Percentiles rank a stretch among this genome's conserved stretches.
Evolutionary conservation across 2,329 filamentous ascomycete genomes (phyloP).

Genomic region (Colletotrichum navitas): DNA sequence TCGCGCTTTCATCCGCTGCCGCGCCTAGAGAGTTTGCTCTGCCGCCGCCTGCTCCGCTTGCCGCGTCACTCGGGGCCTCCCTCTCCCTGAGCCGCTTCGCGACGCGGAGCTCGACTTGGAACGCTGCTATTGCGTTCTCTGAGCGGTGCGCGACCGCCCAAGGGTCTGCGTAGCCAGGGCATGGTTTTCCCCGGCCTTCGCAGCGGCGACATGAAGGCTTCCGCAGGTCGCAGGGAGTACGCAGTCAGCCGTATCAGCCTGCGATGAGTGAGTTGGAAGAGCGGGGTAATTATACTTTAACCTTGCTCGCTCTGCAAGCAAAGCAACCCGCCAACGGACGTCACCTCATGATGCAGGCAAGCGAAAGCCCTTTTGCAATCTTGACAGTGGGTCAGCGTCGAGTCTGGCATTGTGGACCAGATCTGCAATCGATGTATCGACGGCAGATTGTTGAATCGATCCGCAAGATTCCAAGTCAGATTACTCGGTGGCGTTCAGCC

Average conservation of each 20-base stretch:
- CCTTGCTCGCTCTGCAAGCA: constrained; percentile 33
- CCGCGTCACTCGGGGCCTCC: background rate
- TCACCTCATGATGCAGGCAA: constrained; percentile 33
- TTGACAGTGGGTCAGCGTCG: background rate
- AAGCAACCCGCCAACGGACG: constrained; percentile 31
- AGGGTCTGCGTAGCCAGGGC: constrained; percentile 56
- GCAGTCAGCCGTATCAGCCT: background rate
- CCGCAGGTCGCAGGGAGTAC: constrained; percentile 54
- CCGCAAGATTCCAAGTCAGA: too few relatives aligned
- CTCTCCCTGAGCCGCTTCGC: constrained; percentile 33
- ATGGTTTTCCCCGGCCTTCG: constrained; percentile 55
- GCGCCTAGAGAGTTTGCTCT: background rate
- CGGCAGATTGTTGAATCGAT: too few relatives aligned
- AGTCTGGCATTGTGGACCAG: background rate
- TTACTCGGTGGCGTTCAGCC: background rate
- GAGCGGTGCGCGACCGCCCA: constrained; percentile 51
- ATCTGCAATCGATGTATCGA: background rate
- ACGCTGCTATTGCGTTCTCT: constrained; percentile 27
- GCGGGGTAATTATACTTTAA: constrained; percentile 16
- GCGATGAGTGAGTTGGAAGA: background rate
- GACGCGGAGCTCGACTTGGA: constrained; percentile 25
- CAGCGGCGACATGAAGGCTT: constrained; percentile 56
- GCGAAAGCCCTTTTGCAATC: background rate
- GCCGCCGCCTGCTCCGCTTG: background rate
- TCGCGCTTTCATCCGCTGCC: background rate